These are phyloP conservation scores for Mycosarcoma mackinlayi DNA, from an alignment of 1,284 basidiomycete species.

Conservation along the genomic window DNA sequence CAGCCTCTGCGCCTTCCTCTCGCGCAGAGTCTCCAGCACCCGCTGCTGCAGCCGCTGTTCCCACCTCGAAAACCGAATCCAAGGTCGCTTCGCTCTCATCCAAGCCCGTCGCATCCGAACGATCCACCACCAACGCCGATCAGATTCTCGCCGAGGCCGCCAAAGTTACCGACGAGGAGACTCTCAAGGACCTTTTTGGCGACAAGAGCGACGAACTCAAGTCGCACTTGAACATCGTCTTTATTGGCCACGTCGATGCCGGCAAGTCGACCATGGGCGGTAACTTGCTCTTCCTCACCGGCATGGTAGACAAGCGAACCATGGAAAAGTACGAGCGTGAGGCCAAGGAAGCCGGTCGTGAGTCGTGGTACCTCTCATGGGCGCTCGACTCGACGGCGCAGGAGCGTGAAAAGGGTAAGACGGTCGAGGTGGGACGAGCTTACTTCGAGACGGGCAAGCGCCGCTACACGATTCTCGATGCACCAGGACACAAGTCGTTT, in stretches of 20 bases:
- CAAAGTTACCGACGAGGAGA: conserved; percentile 66
- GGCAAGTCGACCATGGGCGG: conserved; percentile 68
- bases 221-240: conserved; percentile 67
- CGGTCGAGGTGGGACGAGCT: conserved; percentile 67
- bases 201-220: conserved; percentile 64
- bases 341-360: conserved; percentile 66
- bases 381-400: conserved; percentile 67
- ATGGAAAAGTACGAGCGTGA: conserved; percentile 68
- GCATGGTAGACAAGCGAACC: conserved; percentile 68
- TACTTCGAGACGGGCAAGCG: conserved; percentile 68
- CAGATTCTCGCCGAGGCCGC: conserved; percentile 65
- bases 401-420: conserved; percentile 68
- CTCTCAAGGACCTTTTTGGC: conserved; percentile 66
- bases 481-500: conserved; percentile 67
- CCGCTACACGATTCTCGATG: conserved; percentile 67
- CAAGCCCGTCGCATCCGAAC: conserved; percentile 55
- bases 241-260: conserved; percentile 68
- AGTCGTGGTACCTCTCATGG: conserved; percentile 68
- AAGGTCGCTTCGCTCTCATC: conserved; percentile 37
- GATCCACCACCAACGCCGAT: conserved; percentile 59
- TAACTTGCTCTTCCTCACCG: conserved; percentile 65
- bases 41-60: conserved; percentile 14
- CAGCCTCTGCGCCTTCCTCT: conserved; percentile 40
- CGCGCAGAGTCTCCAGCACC: conserved; percentile 51
- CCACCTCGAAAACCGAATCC: conserved; percentile 33